A percentile compares a stretch with the other conserved stretches of the same genome.
These are phyloP conservation scores for Ustilago nuda DNA, from an alignment of 1,284 basidiomycete species.

Conservation along the genomic window DNA sequence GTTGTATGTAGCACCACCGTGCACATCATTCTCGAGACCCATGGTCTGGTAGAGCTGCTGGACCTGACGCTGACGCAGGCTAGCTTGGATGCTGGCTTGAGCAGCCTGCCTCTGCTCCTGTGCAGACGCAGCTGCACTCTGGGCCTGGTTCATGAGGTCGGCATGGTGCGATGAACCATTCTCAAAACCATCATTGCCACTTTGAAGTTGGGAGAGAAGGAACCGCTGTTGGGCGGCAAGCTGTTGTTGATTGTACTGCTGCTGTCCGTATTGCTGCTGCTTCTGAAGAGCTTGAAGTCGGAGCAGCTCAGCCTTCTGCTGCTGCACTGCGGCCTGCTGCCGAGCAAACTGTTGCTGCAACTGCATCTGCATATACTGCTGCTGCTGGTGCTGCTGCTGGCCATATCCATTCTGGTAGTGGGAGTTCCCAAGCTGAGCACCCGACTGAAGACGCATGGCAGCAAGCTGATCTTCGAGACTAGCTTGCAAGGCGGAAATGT, in stretches of 20 bases:
- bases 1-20: slow-evolving; percentile 7
- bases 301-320: slow-evolving; percentile 57
- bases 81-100: slow-evolving; percentile 62
- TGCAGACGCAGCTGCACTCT: slow-evolving; percentile 35
- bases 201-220: slow-evolving; percentile 58
- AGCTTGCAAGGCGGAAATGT: slow-evolving; percentile 34
- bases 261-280: slow-evolving; percentile 44
- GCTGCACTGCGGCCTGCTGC: slow-evolving; percentile 47
- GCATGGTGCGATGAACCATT: slow-evolving; percentile 35
- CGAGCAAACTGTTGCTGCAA: slow-evolving; percentile 51
- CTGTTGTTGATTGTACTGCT: slow-evolving; percentile 45
- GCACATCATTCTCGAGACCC: slow-evolving; percentile 33
- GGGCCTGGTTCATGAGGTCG: slow-evolving; percentile 27
- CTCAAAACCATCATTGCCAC: slow-evolving; percentile 17
- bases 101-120: slow-evolving; percentile 62
- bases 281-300: slow-evolving; percentile 57
- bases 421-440: slow-evolving; percentile 15
- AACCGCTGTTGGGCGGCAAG: slow-evolving; percentile 58
- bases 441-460: slow-evolving; percentile 53
- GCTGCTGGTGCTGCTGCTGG: slow-evolving; percentile 46
- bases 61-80: slow-evolving; percentile 56
- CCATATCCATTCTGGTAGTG: slow-evolving; percentile 33
- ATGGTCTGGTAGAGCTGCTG: slow-evolving; percentile 56
- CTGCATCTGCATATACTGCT: slow-evolving; percentile 54
- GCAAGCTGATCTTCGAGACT: slow-evolving; percentile 59